These are phyloP conservation scores for Phytopythium litorale DNA, from an alignment of 352 stramenopile genomes.

Conservation along the genomic window DNA sequence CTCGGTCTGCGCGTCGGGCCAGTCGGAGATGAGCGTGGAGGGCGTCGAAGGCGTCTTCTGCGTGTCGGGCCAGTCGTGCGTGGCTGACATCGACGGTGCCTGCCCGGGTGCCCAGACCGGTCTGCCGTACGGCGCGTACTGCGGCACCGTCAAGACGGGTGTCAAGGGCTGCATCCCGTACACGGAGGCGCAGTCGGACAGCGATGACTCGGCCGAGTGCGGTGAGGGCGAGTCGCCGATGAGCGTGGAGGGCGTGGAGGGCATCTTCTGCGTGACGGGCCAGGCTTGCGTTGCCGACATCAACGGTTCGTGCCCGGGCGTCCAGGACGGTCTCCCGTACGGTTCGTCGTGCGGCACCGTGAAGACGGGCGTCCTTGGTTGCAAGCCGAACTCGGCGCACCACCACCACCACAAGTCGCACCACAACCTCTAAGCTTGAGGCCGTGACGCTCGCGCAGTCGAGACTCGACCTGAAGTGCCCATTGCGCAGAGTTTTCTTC, in stretches of 20 bases:
- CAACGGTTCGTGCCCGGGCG: conserved; percentile 9
- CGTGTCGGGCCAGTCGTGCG: conserved; percentile 10
- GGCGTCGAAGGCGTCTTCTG: conserved; percentile 19
- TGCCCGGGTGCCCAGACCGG: conserved; percentile 9
- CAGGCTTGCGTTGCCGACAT: conserved; percentile 10
- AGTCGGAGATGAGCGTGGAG: conserved; percentile 22
- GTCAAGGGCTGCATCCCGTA: conserved; percentile 36
- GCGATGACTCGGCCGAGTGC: conserved; percentile 4
- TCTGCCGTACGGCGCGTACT: conserved; percentile 19
- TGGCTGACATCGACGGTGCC: conserved; percentile 9
- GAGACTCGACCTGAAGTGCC: not conserved
- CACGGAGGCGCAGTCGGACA: conserved; percentile 6
- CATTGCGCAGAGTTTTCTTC: not conserved
- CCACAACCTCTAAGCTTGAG: not conserved
- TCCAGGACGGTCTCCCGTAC: conserved; percentile 11
- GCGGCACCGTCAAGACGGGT: conserved; percentile 6
- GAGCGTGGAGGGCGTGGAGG: conserved; percentile 18
- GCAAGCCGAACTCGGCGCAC: conserved; percentile 26
- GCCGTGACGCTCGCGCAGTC: not conserved
- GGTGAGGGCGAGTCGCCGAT: conserved; percentile 17
- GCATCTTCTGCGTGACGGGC: conserved; percentile 15
- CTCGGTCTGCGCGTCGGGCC: conserved; percentile 2
- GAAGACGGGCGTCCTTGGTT: conserved; percentile 30
- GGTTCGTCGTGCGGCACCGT: conserved; percentile 15
- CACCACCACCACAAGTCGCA: conserved; percentile 11